Base-by-base conservation (phyloP, 257 asterid species). In the Agastache rugosa region DNA sequence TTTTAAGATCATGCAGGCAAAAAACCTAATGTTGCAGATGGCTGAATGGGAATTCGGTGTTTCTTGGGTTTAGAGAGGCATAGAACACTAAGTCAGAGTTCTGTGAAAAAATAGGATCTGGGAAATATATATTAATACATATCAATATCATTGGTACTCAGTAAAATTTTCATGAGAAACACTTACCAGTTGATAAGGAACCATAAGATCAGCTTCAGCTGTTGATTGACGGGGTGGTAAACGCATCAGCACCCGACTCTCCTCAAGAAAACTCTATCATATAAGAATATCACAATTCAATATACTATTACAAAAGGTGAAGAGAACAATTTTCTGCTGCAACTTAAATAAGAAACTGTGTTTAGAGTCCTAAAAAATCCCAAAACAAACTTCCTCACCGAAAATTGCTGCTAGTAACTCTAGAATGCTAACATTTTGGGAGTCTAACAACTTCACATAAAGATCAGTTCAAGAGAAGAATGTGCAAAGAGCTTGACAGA, bases 201-300 rank as follows among this genome's bases (percentile, higher is more conserved):
- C 90, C 97, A 91, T 89, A 75, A 92, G 98, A 86, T 92, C 99
- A 74, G 99, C 97, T 87, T 89, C 99, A 77, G 99, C 97, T 65
- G 98, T 88, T 55, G 99, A 95, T 39, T 89, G 97, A 63, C 99
- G 99, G 75, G 99, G 99, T 22, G 99, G 98, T 72, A 95, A 82
- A 70, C 89, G 95, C 99, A 95, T 95, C 83, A 95, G 87, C 85
- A 80, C 87, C 79, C 98, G 93, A 84, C 99, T 92, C 83, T 95
- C 99, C 86, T 92, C 99, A 41, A 95, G 96, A 85, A 95, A 92
- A 82, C 97, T 92, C 99, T 95, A 76, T 72, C 84, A 82, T 55
- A 45, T 67, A 67, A 76, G 19, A 76, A 70, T 22, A 80, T 60
- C 76, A 72, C 53, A 48, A 31, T 66, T 78, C 78, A 85, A 39